Conservation (phyloP, 257 asterid species). For the Ocimum tenuiflorum region DNA sequence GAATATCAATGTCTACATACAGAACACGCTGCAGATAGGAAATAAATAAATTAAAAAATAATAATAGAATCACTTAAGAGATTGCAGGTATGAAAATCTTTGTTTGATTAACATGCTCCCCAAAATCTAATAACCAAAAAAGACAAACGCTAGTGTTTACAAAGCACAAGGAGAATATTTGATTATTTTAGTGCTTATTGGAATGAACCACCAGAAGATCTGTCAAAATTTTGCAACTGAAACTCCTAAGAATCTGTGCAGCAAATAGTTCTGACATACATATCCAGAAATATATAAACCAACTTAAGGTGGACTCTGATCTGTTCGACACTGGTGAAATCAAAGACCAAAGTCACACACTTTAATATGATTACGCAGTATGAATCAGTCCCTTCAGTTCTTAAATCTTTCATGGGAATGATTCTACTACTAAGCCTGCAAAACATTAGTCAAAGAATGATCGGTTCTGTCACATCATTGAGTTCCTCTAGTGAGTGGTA, state of each 20-base stretch:
- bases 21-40: conserved; percentile 45
- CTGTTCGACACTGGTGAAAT: too few species aligned
- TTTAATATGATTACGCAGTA: too few species aligned
- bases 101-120: conserved; percentile 12
- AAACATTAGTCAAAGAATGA: too few species aligned
- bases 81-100: background rate
- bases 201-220: background rate
- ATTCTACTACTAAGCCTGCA: too few species aligned
- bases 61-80: background rate
- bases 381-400: too few species aligned
- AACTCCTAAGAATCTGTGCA: background rate
- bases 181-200: background rate
- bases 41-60: background rate
- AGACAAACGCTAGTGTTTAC: background rate
- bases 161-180: background rate
- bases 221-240: background rate
- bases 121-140: background rate
- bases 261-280: too few species aligned
- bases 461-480: too few species aligned
- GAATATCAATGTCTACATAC: conserved; percentile 57
- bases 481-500: too few species aligned
- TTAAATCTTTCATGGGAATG: too few species aligned
- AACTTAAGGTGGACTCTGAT: background rate
- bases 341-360: too few species aligned
- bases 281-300: background rate